Conservation (phyloP, 2,329 filamentous ascomycete species). For the Cercospora janseana region DNA sequence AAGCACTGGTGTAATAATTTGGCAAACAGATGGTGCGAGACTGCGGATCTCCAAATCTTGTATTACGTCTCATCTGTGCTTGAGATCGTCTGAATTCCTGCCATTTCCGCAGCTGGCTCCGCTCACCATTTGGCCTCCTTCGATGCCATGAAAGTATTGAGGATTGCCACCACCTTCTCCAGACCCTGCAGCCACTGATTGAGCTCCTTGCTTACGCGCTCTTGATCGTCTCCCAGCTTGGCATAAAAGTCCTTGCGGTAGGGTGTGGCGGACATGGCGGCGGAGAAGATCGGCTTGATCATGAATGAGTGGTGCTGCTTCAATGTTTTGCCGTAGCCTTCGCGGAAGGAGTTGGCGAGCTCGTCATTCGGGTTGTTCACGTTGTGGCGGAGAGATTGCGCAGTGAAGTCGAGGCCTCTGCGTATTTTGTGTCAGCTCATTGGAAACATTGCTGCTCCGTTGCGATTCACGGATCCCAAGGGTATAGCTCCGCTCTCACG, state of each 20-base stretch:
- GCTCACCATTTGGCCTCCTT: constrained; percentile 49
- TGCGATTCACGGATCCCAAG: too few species aligned
- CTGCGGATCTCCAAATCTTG: background rate
- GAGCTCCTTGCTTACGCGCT: constrained; percentile 63
- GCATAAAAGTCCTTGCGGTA: constrained; percentile 91
- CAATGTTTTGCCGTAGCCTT: constrained; percentile 79
- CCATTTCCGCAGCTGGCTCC: background rate
- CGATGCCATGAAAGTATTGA: constrained; percentile 62
- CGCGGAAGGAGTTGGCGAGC: constrained; percentile 81
- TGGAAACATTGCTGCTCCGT: too few species aligned
- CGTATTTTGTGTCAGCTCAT: background rate
- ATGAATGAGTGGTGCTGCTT: constrained; percentile 89
- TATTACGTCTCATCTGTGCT: background rate
- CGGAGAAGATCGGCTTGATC: constrained; percentile 86
- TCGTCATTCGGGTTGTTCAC: constrained; percentile 66
- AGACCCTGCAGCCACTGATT: constrained; percentile 71
- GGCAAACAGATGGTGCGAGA: too few species aligned
- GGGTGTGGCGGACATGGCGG: constrained; percentile 88
- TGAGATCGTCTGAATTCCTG: background rate
- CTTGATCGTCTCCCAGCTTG: constrained; percentile 71
- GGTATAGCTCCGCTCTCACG: too few species aligned
- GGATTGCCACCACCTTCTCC: constrained; percentile 73
- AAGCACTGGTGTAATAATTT: too few species aligned
- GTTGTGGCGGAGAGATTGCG: constrained; percentile 77
- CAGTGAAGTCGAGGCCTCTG: constrained; percentile 92